Conservation (phyloP, 2,329 filamentous ascomycete genomes). For the Ophiostoma triangulosporum region DNA sequence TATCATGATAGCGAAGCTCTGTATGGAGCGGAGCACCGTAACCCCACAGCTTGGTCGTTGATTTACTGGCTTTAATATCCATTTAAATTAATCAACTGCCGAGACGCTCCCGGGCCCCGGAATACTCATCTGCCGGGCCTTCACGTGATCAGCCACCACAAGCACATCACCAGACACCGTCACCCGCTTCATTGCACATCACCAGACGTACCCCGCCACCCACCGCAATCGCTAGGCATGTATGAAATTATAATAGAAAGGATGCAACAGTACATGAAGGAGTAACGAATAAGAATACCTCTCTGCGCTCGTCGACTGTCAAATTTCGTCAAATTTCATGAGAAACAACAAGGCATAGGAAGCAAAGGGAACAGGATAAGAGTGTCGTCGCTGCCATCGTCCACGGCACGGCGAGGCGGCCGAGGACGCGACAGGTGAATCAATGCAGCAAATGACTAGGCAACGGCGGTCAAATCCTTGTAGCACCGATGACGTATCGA, state of each 20-base stretch:
- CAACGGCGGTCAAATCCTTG: no score
- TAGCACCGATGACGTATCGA: no score
- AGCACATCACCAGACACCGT: not conserved
- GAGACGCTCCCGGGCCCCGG: not conserved
- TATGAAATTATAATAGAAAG: not conserved
- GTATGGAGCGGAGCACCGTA: not conserved
- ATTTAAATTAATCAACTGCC: not conserved
- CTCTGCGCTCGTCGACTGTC: not conserved
- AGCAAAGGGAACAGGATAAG: not conserved
- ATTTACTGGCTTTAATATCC: not conserved
- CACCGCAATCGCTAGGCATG: not conserved
- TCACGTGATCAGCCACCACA: not conserved
- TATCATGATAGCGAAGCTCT: no score
- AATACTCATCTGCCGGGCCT: not conserved
- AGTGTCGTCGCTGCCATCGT: no score
- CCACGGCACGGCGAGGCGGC: no score
- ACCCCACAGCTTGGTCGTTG: not conserved
- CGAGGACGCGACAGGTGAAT: no score
- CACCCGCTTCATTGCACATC: not conserved
- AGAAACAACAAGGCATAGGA: no score
- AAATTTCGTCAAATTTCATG: not conserved
- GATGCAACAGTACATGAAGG: not conserved
- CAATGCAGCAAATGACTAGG: no score
- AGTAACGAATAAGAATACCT: not conserved
- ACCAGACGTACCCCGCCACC: not conserved